A percentile compares a stretch with the other conserved stretches of the same genome.
Evolutionary conservation across 441 rosid species (phyloP).

Genomic region (Populus hybrid): DNA sequence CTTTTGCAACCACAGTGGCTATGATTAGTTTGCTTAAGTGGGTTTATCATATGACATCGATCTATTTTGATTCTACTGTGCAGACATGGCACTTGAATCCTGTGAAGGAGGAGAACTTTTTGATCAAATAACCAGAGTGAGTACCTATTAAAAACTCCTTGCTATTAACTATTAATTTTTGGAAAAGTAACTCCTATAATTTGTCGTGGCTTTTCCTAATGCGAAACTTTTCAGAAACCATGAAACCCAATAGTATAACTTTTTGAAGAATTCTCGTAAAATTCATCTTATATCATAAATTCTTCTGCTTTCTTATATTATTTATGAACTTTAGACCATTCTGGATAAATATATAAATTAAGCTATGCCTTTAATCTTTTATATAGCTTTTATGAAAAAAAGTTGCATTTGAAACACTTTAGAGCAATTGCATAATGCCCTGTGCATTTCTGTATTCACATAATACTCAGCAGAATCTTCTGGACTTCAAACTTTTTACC

Average conservation of each 20-base stretch:
- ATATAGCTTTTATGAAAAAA: neutral
- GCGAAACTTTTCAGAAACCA: neutral
- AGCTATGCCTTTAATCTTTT: neutral
- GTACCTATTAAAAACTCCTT: slow-evolving; percentile 26
- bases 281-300: neutral
- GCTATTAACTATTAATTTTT: neutral
- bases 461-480: neutral
- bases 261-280: neutral
- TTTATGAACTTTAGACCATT: neutral
- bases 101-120: slow-evolving; percentile 99
- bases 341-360: neutral
- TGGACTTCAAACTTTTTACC: neutral
- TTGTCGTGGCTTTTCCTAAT: neutral
- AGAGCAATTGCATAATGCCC: neutral
- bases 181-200: neutral
- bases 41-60: slow-evolving; percentile 7
- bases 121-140: slow-evolving; percentile 96
- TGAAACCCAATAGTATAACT: neutral
- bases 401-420: neutral
- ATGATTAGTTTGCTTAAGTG: slow-evolving; percentile 1
- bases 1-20: neutral
- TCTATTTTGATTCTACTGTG: slow-evolving; percentile 28
- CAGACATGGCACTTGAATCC: slow-evolving; percentile 99
- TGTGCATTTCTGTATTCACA: neutral
- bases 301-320: neutral